Base-by-base conservation (phyloP, 2,329 filamentous ascomycete genomes). In the Clonostachys byssicola region DNA sequence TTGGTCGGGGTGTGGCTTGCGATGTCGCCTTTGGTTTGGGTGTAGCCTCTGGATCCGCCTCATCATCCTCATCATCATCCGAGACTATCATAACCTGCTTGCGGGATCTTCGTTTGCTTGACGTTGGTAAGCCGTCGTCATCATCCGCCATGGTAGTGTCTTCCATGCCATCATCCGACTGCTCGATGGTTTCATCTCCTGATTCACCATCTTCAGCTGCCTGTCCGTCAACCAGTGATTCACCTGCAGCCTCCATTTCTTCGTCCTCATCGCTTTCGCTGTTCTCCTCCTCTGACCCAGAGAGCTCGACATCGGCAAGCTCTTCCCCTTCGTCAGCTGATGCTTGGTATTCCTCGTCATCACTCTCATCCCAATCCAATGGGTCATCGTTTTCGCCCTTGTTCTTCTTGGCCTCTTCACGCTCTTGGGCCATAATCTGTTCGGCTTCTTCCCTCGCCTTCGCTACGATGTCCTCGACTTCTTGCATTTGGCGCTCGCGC, bases 391-490 rank as follows among this genome's bases (percentile, higher is more conserved):
- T 70, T 3, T 71, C 73, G 6, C 61, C 68, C 57, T 61, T 76
- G 46, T 83, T 77, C 59, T 83, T 82, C 68, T 88, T 92, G 1
- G 82, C 83, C 41, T 81, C 83, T 30, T 80, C 85, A 52, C 83
- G 83, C 67, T 99, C 94, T 43, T 83, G 75, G 56, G 86, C 82
- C 66, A 85, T 86, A 44, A 97, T 84, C 54, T 87, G 84, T 36
- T 63, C 54, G 3, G 86, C 92, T 38, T 97, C 89, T 51, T 83
- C 77, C 48, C 91, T 79, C 17, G 92, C 92, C 57, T 86, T 91
- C 43, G 92, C 86, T 23, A 97, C 81, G 50, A 97, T 79, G 58
- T 96, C 87, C 56, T 97, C 94, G 12, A 96, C 83, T 49, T 92
- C 83, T 48, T 88, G 83, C 64, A 90, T 82, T 61, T 95, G 87